Base-by-base conservation (phyloP, 2,329 filamentous ascomycete species). In the Sporothrix brasiliensis region DNA sequence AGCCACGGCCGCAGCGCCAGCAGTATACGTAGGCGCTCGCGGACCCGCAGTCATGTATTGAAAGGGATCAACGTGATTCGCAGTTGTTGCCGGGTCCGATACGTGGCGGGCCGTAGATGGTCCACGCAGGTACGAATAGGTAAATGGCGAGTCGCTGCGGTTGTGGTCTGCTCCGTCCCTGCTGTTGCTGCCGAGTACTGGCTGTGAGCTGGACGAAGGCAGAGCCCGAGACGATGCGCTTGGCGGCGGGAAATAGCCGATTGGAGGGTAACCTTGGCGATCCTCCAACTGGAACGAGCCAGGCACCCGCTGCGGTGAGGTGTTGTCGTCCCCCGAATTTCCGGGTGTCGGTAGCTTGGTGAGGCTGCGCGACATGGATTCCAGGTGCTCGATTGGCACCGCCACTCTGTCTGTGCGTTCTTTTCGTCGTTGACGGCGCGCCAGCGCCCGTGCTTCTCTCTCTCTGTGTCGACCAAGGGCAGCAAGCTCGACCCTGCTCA, bases 401-500 rank as follows among this genome's bases (percentile, higher is more conserved):
- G 86, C 81, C 60, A 87, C 80, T 30, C 86, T 82, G 69, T 84
- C 80, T 58, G 78, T 78, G 75, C 77, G 75, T 58, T 74, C 74
- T 24, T 73, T 73, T 69, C 73, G 72, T 52, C 69, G 68, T 66
- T 70, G 44, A 21, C 27, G 61, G 65, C 74, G 73, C 75, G 77
- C 73, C 68, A 83, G 81, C 52, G 81, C 80, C 47, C 83, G 82
- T 74, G 85, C 82, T 75, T 88, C 81, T 71, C 89, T 87, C 78
- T 88, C 87, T 73, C 86, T 82, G 76, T 86, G 84, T 73, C 89
- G 87, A 77, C 94, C 91, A 75, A 97, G 84, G 61, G 93, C 93
- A 73, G 90, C 91, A 75, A 97, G 83, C 79, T 97, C 94, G 69
- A 91, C 88, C 76, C 89, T 87, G 75, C 87, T 93, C 73, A 98